A percentile compares a stretch with the other conserved stretches of the same genome.
phyloP scores from a whole-genome alignment of 805 yeast genomes.

The Yamadazyma phyllophila region DNA sequence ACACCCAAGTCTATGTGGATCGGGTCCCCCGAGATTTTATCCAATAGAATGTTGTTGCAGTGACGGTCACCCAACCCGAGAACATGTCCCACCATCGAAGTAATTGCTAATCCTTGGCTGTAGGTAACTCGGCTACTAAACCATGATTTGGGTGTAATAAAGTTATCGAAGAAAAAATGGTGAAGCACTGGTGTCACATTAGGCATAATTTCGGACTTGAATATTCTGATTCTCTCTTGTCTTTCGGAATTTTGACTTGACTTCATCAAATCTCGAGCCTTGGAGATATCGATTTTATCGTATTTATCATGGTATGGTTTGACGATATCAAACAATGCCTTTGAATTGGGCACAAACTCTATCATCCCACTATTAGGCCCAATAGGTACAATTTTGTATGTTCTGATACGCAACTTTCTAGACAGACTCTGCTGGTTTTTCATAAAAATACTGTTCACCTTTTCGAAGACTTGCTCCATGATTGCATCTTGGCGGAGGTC shows the following conservation, averaged over 20 bases:
- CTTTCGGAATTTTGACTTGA: constrained; percentile 47
- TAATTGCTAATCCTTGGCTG: constrained; percentile 75
- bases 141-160: constrained; percentile 72
- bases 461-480: constrained; percentile 94
- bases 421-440: constrained; percentile 55
- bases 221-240: constrained; percentile 45
- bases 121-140: constrained; percentile 60
- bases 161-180: constrained; percentile 66
- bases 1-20: constrained; percentile 95
- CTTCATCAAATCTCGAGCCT: constrained; percentile 70
- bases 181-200: constrained; percentile 67
- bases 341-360: constrained; percentile 81
- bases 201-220: constrained; percentile 40
- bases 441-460: constrained; percentile 67
- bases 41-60: constrained; percentile 84
- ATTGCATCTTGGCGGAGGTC: constrained; percentile 94
- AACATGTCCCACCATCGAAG: constrained; percentile 83
- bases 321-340: constrained; percentile 67
- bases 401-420: constrained; percentile 63
- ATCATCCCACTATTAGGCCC: constrained; percentile 87
- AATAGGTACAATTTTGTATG: constrained; percentile 86
- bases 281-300: constrained; percentile 12
- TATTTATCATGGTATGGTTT: constrained; percentile 54
- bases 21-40: constrained; percentile 80
- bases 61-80: constrained; percentile 96